Evolutionary conservation across 2,329 filamentous ascomycete species (phyloP).

Genomic region (Hymenoscyphus fructigenus): DNA sequence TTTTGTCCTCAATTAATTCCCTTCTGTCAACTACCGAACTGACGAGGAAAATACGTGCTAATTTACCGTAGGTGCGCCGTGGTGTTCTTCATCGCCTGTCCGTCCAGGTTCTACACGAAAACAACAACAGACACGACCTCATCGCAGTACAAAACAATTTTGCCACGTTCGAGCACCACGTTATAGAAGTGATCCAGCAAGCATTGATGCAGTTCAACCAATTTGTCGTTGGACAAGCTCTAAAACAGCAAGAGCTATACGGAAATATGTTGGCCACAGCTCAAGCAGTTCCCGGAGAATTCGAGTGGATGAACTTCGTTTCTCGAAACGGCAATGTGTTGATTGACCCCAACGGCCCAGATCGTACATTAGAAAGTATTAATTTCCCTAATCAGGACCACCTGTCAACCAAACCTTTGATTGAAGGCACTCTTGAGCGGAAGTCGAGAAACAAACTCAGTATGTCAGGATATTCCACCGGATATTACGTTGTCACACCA

Average conservation of each 20-base stretch:
- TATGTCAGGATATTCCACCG: constrained; percentile 71
- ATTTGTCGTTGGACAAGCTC: constrained; percentile 75
- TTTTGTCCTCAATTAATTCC: too few species aligned
- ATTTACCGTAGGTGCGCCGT: constrained; percentile 54
- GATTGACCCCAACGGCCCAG: constrained; percentile 72
- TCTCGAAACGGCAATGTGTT: constrained; percentile 69
- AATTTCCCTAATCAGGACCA: constrained; percentile 90
- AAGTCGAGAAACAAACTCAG: constrained; percentile 84
- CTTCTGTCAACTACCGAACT: too few species aligned
- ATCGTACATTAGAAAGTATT: constrained; percentile 72
- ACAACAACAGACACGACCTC: constrained; percentile 91
- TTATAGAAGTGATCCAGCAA: constrained; percentile 79
- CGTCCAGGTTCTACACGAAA: constrained; percentile 92
- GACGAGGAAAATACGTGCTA: too few species aligned
- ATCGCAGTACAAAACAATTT: constrained; percentile 91
- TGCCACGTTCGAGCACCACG: constrained; percentile 79
- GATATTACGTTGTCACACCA: constrained; percentile 88
- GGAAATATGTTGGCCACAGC: constrained; percentile 75
- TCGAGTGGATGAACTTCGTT: constrained; percentile 89
- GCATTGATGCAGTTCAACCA: constrained; percentile 81
- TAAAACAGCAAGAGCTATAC: constrained; percentile 79
- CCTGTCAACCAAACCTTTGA: constrained; percentile 68
- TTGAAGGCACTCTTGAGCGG: constrained; percentile 85
- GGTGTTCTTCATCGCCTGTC: constrained; percentile 80
- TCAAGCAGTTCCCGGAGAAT: constrained; percentile 77